These are phyloP conservation scores for Russula lepida DNA, from an alignment of 768 basidiomycete species.

Conservation along the genomic window DNA sequence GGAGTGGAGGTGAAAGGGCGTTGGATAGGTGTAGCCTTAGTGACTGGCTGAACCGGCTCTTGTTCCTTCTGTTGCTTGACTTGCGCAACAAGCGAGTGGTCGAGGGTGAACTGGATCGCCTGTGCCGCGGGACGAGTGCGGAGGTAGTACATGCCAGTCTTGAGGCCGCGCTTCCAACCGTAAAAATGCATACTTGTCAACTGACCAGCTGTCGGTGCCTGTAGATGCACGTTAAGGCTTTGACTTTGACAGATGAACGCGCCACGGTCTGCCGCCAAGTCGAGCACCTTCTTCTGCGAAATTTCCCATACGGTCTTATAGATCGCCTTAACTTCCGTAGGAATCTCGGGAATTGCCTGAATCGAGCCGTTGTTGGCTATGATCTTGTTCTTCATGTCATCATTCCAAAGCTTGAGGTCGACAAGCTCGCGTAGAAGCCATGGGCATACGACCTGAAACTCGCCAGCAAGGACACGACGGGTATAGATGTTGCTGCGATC, in stretches of 20 bases:
- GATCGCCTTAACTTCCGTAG: slow-evolving; percentile 88
- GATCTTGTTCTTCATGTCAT: slow-evolving; percentile 99
- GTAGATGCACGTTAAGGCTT: slow-evolving; percentile 87
- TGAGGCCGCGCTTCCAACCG: slow-evolving; percentile 99
- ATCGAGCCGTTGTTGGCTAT: slow-evolving; percentile 91
- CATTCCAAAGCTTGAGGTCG: slow-evolving; percentile 91
- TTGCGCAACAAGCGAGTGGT: slow-evolving; percentile 65
- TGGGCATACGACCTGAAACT: slow-evolving; percentile 99
- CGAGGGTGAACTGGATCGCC: slow-evolving; percentile 97
- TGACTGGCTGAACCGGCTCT: neutral
- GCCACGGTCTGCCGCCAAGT: slow-evolving; percentile 97
- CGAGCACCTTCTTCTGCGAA: slow-evolving; percentile 95
- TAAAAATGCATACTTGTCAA: slow-evolving; percentile 97
- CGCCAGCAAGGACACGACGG: slow-evolving; percentile 96
- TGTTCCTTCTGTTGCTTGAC: slow-evolving; percentile 40
- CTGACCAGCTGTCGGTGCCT: slow-evolving; percentile 83
- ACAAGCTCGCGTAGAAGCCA: slow-evolving; percentile 99
- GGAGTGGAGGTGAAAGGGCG: neutral
- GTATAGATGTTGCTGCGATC: slow-evolving; percentile 89
- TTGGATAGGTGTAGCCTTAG: neutral
- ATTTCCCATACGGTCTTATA: slow-evolving; percentile 99
- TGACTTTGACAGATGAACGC: slow-evolving; percentile 97
- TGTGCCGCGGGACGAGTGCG: slow-evolving; percentile 90
- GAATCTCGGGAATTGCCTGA: slow-evolving; percentile 83
- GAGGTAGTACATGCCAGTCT: slow-evolving; percentile 98